A percentile compares a stretch with the other conserved stretches of the same genome.
These are phyloP conservation scores for Aulographum hederae DNA, from an alignment of 2,329 filamentous ascomycete genomes.

Conservation along the genomic window DNA sequence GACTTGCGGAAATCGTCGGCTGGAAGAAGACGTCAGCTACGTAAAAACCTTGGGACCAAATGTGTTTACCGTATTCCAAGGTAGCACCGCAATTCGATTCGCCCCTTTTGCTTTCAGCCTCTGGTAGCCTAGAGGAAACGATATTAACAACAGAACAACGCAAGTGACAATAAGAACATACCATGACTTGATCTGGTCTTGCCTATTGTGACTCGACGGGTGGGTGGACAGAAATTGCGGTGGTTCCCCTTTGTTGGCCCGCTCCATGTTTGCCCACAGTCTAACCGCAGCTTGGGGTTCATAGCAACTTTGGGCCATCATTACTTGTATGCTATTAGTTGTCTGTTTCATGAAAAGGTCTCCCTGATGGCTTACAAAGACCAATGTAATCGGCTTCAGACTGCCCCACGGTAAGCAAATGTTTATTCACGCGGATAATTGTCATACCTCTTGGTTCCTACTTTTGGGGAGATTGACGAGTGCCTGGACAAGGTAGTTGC, in stretches of 20 bases:
- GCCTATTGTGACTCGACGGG: slow-evolving; percentile 48
- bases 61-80: neutral
- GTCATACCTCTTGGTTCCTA: slow-evolving; percentile 42
- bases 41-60: too few species aligned
- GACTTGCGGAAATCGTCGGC: too few species aligned
- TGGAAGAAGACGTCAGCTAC: too few species aligned
- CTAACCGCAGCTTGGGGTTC: slow-evolving; percentile 47
- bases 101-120: neutral
- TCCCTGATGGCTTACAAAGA: slow-evolving; percentile 25
- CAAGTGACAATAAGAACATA: too few species aligned
- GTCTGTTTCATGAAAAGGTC: neutral
- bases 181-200: slow-evolving; percentile 47
- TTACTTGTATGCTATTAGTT: slow-evolving; percentile 26
- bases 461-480: slow-evolving; percentile 51
- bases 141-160: too few species aligned
- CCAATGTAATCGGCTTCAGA: slow-evolving; percentile 68
- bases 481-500: slow-evolving; percentile 34
- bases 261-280: slow-evolving; percentile 45
- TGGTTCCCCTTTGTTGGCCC: slow-evolving; percentile 27
- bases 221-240: slow-evolving; percentile 64
- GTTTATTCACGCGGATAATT: too few species aligned
- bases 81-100: neutral
- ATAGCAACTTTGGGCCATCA: slow-evolving; percentile 69
- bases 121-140: too few species aligned
- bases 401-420: too few species aligned